phyloP scores from a whole-genome alignment of 352 stramenopile genomes.

The Phytophthora colocasiae region DNA sequence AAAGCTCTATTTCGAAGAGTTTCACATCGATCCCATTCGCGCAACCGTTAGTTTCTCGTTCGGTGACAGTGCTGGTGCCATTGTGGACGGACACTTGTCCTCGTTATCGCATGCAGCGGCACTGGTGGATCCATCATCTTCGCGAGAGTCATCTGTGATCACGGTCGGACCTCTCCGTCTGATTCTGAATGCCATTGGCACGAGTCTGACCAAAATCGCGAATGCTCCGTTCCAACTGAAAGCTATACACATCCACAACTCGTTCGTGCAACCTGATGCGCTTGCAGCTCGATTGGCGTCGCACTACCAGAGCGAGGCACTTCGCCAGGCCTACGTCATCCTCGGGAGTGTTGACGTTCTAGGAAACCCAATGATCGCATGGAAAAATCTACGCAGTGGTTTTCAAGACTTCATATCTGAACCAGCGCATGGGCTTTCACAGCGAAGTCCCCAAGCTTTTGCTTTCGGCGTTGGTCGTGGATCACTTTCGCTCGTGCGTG shows the following conservation, averaged over 20 bases:
- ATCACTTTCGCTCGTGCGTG: constrained; percentile 84
- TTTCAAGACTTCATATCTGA: constrained; percentile 89
- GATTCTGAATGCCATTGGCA: constrained; percentile 89
- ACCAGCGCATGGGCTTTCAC: constrained; percentile 76
- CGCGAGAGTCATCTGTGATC: constrained; percentile 45
- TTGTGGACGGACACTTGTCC: constrained; percentile 64
- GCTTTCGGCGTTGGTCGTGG: constrained; percentile 79
- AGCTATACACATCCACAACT: constrained; percentile 76
- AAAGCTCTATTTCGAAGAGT: constrained; percentile 92
- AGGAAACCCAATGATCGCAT: constrained; percentile 90
- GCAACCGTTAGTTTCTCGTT: constrained; percentile 89
- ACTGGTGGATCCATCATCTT: constrained; percentile 38
- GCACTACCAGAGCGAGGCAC: constrained; percentile 90
- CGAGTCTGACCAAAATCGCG: constrained; percentile 88
- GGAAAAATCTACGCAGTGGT: constrained; percentile 82
- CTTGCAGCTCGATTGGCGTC: constrained; percentile 71
- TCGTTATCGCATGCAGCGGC: constrained; percentile 39
- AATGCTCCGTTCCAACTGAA: constrained; percentile 90
- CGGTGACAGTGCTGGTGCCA: constrained; percentile 66
- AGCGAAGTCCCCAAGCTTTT: constrained; percentile 84
- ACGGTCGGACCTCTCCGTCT: constrained; percentile 82
- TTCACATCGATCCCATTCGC: constrained; percentile 84
- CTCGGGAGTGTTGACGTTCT: constrained; percentile 89
- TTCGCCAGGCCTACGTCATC: constrained; percentile 90
- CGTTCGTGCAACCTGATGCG: constrained; percentile 85